Conservation (phyloP, 768 basidiomycete species). For the Boletus subparvulus region DNA sequence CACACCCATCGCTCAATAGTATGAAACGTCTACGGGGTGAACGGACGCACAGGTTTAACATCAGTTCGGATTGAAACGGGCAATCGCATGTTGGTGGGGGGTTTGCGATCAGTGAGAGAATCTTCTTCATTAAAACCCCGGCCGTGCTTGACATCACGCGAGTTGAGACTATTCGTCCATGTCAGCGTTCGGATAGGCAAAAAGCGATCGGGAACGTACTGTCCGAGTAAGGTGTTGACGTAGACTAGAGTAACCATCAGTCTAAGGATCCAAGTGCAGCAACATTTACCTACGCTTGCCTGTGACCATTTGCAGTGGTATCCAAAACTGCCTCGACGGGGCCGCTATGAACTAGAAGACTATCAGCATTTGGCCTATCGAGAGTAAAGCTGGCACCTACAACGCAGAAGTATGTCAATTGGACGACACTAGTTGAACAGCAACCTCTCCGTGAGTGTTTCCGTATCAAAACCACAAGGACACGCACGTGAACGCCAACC, state of each 20-base stretch:
- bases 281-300: conserved; percentile 21
- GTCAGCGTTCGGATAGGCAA: not conserved
- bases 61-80: conserved; percentile 6
- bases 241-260: conserved; percentile 22
- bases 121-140: conserved; percentile 29
- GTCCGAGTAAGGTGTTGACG: conserved; percentile 27
- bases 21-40: not conserved
- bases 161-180: conserved; percentile 24
- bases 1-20: not conserved
- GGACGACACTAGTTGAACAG: conserved; percentile 13
- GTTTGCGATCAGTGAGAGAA: conserved; percentile 7
- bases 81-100: not conserved
- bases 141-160: conserved; percentile 17
- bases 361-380: not conserved
- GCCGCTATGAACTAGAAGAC: conserved; percentile 20
- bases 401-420: conserved; percentile 15
- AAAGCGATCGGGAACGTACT: conserved; percentile 13
- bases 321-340: conserved; percentile 25
- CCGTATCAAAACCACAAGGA: not conserved
- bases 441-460: not conserved
- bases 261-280: not conserved
- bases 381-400: conserved; percentile 15
- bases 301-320: conserved; percentile 28
- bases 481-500: conserved; percentile 27
- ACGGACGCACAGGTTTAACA: conserved; percentile 18